Conservation (phyloP, 1,139 yeast species). For the Nakaseomyces kungkrabaensis region DNA sequence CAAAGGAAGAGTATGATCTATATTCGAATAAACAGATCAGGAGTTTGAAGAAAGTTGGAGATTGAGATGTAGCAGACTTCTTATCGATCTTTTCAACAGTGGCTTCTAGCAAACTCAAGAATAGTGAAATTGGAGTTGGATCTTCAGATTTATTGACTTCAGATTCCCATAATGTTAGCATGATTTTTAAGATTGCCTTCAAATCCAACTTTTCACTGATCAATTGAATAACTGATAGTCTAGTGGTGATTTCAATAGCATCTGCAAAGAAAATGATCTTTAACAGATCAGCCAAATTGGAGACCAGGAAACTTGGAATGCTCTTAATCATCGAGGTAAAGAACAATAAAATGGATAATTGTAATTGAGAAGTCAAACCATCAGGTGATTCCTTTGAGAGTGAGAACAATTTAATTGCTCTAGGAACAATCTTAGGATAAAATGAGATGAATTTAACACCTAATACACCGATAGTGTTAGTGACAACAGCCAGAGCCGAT, state of each 20-base stretch:
- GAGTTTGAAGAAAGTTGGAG: conserved; percentile 63
- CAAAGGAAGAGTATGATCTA: conserved; percentile 48
- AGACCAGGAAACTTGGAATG: conserved; percentile 76
- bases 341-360: conserved; percentile 59
- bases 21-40: conserved; percentile 63
- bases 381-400: conserved; percentile 30
- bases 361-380: conserved; percentile 34
- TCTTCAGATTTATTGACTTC: conserved; percentile 37
- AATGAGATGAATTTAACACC: conserved; percentile 84
- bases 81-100: conserved; percentile 61
- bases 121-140: conserved; percentile 53
- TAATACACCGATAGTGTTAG: conserved; percentile 56
- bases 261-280: conserved; percentile 48
- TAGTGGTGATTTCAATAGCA: conserved; percentile 46
- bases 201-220: conserved; percentile 62
- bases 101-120: conserved; percentile 53
- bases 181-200: conserved; percentile 49
- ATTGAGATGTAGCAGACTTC: conserved; percentile 60
- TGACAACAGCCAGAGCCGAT: conserved; percentile 64
- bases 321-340: conserved; percentile 69
- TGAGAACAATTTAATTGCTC: conserved; percentile 51
- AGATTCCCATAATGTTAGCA: conserved; percentile 52
- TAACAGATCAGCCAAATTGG: conserved; percentile 56
- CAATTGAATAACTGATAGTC: conserved; percentile 56
- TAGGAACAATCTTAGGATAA: conserved; percentile 77